A percentile compares a stretch with the other conserved stretches of the same genome.
Evolutionary conservation across 441 rosid genomes (phyloP).

Genomic region (Brassica balearica): DNA sequence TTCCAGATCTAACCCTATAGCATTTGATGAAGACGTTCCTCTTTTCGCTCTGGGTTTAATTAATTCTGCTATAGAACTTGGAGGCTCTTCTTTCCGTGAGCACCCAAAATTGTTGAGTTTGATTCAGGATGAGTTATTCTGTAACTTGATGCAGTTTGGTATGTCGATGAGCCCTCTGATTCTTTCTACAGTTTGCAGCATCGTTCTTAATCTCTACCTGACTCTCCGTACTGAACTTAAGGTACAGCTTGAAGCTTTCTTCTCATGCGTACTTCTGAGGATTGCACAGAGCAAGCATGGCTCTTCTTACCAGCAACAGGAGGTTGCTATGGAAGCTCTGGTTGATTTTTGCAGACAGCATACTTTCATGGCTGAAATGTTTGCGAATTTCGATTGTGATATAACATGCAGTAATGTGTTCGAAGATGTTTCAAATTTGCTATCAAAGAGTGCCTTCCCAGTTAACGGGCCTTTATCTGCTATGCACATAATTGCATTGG

Average conservation of each 20-base stretch:
- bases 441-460: slow-evolving; percentile 92
- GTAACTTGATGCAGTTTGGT: slow-evolving; percentile 90
- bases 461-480: slow-evolving; percentile 87
- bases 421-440: slow-evolving; percentile 80
- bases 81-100: slow-evolving; percentile 66
- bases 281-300: slow-evolving; percentile 86
- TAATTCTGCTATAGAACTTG: slow-evolving; percentile 87
- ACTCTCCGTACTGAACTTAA: slow-evolving; percentile 81
- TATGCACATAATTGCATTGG: slow-evolving; percentile 88
- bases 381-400: slow-evolving; percentile 92
- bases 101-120: slow-evolving; percentile 72
- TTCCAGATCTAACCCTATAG: slow-evolving; percentile 74
- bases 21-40: slow-evolving; percentile 97
- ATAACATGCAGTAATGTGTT: slow-evolving; percentile 84
- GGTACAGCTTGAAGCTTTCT: slow-evolving; percentile 93
- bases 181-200: slow-evolving; percentile 87
- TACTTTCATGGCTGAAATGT: slow-evolving; percentile 83
- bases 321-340: slow-evolving; percentile 95
- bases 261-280: slow-evolving; percentile 87
- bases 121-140: slow-evolving; percentile 85
- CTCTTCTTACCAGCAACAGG: slow-evolving; percentile 86
- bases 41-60: slow-evolving; percentile 91
- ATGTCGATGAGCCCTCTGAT: slow-evolving; percentile 90
- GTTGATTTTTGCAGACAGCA: slow-evolving; percentile 92
- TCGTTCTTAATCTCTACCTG: slow-evolving; percentile 86